A percentile compares a stretch with the other conserved stretches of the same genome.
Conservation (phyloP, 768 basidiomycete genomes). For the Lactarius deliciosus region DNA sequence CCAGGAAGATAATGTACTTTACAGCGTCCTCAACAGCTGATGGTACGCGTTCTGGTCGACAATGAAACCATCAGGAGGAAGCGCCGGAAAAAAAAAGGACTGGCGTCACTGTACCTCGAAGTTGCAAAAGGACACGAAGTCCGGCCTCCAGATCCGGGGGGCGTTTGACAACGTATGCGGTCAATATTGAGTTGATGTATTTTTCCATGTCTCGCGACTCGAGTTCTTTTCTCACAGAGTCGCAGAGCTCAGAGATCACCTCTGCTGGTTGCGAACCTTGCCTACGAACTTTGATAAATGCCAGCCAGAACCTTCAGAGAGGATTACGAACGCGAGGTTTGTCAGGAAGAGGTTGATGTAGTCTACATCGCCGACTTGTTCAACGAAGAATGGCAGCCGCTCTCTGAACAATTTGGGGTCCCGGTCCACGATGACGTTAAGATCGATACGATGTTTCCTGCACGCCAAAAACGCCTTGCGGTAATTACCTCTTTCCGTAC, state of each 20-base stretch:
- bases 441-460: constrained; percentile 90
- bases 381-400: constrained; percentile 64
- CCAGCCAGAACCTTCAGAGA: not conserved
- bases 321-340: constrained; percentile 62
- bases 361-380: constrained; percentile 88
- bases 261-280: constrained; percentile 59
- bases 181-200: constrained; percentile 90
- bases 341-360: constrained; percentile 91
- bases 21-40: constrained; percentile 92
- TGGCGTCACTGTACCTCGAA: constrained; percentile 60
- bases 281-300: constrained; percentile 39
- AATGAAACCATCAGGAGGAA: not conserved
- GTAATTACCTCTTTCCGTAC: constrained; percentile 59
- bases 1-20: constrained; percentile 97
- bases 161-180: constrained; percentile 87
- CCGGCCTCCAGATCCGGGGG: constrained; percentile 91
- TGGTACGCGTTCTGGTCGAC: constrained; percentile 52
- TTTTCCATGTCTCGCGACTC: constrained; percentile 68
- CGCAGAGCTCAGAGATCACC: constrained; percentile 68
- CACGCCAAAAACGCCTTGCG: constrained; percentile 88
- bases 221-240: constrained; percentile 68
- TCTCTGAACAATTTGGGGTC: constrained; percentile 65
- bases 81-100: not conserved
- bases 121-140: constrained; percentile 65
- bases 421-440: constrained; percentile 85